A percentile compares a stretch with the other conserved stretches of the same genome.
Conservation (phyloP, 2,329 filamentous ascomycete species). For the Meredithiella fracta region DNA sequence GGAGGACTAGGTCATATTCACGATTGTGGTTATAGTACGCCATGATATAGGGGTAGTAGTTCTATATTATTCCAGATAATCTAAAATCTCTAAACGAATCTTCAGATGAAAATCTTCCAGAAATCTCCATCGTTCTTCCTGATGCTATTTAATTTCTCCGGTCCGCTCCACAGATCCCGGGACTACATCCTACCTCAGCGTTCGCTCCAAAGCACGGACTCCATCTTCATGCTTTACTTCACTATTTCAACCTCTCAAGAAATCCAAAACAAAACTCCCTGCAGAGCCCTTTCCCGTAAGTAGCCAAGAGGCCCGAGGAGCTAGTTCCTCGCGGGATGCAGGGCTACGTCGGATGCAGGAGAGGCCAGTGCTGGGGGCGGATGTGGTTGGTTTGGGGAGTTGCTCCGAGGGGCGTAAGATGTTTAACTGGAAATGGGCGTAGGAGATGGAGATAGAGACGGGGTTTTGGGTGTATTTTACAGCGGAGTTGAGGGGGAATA, state of each 20-base stretch:
- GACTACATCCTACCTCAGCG: not conserved
- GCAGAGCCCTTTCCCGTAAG: not conserved
- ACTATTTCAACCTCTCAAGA: too few relatives aligned
- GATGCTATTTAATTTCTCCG: not conserved
- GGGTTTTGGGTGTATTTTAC: not conserved
- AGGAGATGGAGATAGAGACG: too few relatives aligned
- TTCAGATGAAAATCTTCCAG: not conserved
- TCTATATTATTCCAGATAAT: not conserved
- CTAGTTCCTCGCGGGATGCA: not conserved
- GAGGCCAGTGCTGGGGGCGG: not conserved
- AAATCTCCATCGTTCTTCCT: too few relatives aligned
- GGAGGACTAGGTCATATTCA: constrained; percentile 40
- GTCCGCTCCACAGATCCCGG: not conserved
- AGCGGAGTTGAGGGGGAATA: not conserved
- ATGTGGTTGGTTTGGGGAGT: not conserved
- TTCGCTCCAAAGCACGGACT: not conserved
- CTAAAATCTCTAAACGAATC: not conserved
- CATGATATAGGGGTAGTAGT: constrained; percentile 21
- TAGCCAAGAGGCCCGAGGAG: not conserved
- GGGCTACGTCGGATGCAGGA: not conserved
- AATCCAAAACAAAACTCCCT: too few relatives aligned
- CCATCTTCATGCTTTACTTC: not conserved
- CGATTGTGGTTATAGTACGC: constrained; percentile 32
- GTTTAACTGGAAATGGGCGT: too few relatives aligned
- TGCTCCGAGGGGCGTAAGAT: too few relatives aligned